A percentile compares a stretch with the other conserved stretches of the same genome.
These are phyloP conservation scores for Oenanthe javanica DNA, from an alignment of 140 eudicot genomes.

Conservation along the genomic window DNA sequence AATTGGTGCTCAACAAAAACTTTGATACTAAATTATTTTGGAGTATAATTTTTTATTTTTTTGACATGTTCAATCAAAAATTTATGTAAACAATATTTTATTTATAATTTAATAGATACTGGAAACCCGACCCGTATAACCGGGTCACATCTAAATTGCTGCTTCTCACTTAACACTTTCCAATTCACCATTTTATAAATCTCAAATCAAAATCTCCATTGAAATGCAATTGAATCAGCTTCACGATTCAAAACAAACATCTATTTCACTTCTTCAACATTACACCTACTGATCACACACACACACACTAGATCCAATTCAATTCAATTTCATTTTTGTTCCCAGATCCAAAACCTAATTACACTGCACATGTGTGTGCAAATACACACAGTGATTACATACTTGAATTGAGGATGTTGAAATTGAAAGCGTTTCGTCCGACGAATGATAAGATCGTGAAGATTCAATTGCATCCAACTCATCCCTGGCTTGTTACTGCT, in stretches of 20 bases:
- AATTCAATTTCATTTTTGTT: not conserved
- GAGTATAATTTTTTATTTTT: too few species aligned
- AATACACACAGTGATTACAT: not conserved
- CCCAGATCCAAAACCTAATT: not conserved
- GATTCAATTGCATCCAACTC: constrained; percentile 97
- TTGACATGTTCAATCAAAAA: too few species aligned
- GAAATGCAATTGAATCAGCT: not conserved
- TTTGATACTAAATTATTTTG: too few species aligned
- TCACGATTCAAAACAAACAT: not conserved
- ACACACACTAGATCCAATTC: not conserved
- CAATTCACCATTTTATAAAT: not conserved
- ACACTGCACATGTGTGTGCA: not conserved
- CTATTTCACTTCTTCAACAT: not conserved
- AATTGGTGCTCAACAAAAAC: too few species aligned
- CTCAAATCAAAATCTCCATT: not conserved
- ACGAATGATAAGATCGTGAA: constrained; percentile 95
- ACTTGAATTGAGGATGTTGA: constrained; percentile 42
- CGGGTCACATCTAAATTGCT: too few species aligned
- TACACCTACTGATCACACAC: not conserved
- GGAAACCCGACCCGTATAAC: too few species aligned
- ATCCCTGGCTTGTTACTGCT: constrained; percentile 98
- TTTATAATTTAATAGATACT: too few species aligned
- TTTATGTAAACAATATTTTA: too few species aligned
- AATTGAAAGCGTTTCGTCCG: constrained; percentile 79
- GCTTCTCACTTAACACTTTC: not conserved